Evolutionary conservation across 495 filamentous ascomycete genomes (phyloP), one percentile per base, ranked within the genome.

Genomic region (Pyrenula aspistea): DNA sequence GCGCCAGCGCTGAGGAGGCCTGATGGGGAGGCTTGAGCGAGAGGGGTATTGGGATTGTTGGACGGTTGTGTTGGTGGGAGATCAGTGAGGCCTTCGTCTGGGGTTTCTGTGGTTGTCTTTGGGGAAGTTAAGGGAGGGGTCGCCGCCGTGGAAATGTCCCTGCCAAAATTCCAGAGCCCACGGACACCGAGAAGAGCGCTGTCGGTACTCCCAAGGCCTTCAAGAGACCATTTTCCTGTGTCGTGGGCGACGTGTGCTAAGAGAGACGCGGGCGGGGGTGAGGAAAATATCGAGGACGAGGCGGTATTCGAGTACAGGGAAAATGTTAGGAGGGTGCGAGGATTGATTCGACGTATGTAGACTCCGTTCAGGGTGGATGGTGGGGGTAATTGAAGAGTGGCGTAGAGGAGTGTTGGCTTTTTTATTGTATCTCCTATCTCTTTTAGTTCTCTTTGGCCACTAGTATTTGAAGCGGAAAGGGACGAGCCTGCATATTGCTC

Each of bases 161-260:
- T 21, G 23, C 92, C 93, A 61, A 96, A 96, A 66, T 97, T 98
- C 69, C 94, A 97, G 0, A 98, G 75, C 1, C 90, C 93, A 2
- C 91, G 81, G 58, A 91, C 75, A 21, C 93, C 93, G 60, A 97
- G 77, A 15, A 97, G 77, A 2, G 88, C 87, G 24, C 89, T 92
- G 61, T 96, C 92, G 0, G 93, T 92, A 57, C 88, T 94, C 67
- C 90, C 93, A 2, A 98, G 79, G 53, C 90, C 91, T 65, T 98
- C 93, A 3, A 88, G 82, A 62, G 84, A 88, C 70, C 91, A 96
- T 61, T 89, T 91, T 12, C 91, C 91, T 21, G 78, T 78, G 66
- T 98, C 91, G 55, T 91, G 88, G 62, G 95, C 91, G 24, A 92
- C 74, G 56, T 95, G 79, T 0, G 89, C 86, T 31, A 97, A 75